A percentile compares a stretch with the other conserved stretches of the same genome.
phyloP scores from a whole-genome alignment of 148 eudicot genomes.

The Arbutus unedo region DNA sequence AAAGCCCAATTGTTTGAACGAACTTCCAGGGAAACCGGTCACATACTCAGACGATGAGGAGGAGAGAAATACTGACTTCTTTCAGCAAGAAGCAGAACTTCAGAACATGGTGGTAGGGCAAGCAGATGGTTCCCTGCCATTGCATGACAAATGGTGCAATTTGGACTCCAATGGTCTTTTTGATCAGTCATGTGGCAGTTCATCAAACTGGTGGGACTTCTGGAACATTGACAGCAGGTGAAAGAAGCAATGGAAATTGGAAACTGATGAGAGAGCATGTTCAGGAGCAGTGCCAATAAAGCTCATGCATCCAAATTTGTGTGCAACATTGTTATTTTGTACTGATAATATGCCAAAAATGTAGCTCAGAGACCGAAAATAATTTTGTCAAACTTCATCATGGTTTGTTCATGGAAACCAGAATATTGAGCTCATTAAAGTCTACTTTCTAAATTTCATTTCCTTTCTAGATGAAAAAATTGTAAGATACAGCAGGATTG shows the following conservation, averaged over 20 bases:
- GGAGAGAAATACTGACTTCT: constrained; percentile 26
- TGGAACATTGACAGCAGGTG: constrained; percentile 22
- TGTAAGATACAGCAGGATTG: neutral
- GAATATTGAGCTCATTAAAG: neutral
- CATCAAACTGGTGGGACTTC: constrained; percentile 67
- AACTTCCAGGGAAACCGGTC: constrained; percentile 23
- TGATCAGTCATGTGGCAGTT: constrained; percentile 35
- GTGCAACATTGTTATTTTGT: neutral
- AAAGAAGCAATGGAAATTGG: neutral
- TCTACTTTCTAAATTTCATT: neutral
- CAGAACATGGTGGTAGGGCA: constrained; percentile 25
- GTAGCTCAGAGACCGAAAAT: neutral
- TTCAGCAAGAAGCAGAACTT: constrained; percentile 26
- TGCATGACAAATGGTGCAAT: constrained; percentile 46
- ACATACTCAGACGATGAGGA: constrained; percentile 42
- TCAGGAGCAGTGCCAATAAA: neutral
- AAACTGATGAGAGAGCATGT: constrained; percentile 1
- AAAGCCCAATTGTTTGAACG: constrained; percentile 24
- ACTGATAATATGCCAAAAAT: neutral
- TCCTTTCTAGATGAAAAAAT: neutral
- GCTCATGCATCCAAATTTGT: neutral
- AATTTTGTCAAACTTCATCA: neutral
- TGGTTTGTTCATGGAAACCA: neutral
- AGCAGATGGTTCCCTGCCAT: constrained; percentile 26
- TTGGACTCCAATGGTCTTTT: constrained; percentile 35